These are phyloP conservation scores for Psilocybe cyanescens DNA, from an alignment of 768 basidiomycete genomes.

Conservation along the genomic window DNA sequence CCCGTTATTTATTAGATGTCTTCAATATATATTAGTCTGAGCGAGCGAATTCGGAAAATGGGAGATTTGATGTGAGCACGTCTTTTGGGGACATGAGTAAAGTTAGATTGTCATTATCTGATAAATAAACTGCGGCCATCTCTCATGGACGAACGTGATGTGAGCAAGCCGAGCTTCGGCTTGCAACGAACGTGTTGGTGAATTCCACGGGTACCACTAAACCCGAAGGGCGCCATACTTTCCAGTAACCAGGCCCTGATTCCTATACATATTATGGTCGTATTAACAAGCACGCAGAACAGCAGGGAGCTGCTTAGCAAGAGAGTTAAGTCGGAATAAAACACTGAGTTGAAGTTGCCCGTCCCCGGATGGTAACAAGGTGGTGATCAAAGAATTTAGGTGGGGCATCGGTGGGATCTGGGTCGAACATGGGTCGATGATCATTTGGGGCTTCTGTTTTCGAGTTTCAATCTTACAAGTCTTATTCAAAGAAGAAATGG, in stretches of 20 bases:
- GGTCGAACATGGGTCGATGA: not conserved
- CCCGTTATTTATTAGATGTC: not conserved
- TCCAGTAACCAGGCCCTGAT: too few relatives aligned
- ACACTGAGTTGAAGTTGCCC: too few relatives aligned
- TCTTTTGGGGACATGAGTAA: not conserved
- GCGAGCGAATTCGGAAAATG: not conserved
- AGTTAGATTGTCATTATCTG: slow-evolving; percentile 20
- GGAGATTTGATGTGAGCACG: not conserved
- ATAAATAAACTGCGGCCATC: slow-evolving; percentile 18
- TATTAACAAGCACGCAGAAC: too few relatives aligned
- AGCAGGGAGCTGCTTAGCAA: too few relatives aligned
- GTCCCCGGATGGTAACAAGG: too few relatives aligned
- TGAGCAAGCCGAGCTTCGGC: slow-evolving; percentile 1
- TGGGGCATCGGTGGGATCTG: not conserved
- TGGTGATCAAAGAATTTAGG: too few relatives aligned
- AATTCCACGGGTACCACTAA: not conserved
- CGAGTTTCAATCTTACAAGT: not conserved
- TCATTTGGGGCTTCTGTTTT: not conserved
- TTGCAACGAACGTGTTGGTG: not conserved
- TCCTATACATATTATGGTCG: too few relatives aligned
- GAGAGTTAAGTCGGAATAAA: too few relatives aligned
- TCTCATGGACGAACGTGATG: slow-evolving; percentile 7
- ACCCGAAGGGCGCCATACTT: not conserved
- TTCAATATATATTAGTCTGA: not conserved
- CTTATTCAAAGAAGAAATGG: not conserved